A percentile compares a stretch with the other conserved stretches of the same genome.
Conservation (phyloP, 768 basidiomycete species). For the Collybiopsis confluens region DNA sequence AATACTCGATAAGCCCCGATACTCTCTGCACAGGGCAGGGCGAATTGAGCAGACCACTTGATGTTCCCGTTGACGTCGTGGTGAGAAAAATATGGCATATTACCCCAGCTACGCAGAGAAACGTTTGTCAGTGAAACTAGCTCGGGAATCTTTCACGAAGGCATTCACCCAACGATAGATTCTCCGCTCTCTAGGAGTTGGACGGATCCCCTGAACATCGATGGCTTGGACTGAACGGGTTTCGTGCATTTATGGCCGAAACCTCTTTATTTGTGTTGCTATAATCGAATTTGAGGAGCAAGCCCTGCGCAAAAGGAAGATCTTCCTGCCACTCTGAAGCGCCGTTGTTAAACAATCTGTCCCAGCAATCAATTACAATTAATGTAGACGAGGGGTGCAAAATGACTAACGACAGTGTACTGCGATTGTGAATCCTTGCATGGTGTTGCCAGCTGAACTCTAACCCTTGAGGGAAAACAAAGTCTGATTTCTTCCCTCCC, state of each 20-base stretch:
- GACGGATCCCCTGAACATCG: background rate
- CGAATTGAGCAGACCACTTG: slow-evolving; percentile 6
- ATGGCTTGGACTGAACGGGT: background rate
- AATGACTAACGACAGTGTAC: background rate
- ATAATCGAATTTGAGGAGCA: slow-evolving; percentile 2
- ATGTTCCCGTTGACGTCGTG: background rate
- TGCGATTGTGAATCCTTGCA: slow-evolving; percentile 5
- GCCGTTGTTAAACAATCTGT: slow-evolving; percentile 5
- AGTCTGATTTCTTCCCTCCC: slow-evolving; percentile 14
- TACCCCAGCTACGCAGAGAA: slow-evolving; percentile 5
- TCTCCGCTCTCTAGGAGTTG: slow-evolving; percentile 1
- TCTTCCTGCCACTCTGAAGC: background rate
- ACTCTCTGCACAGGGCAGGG: background rate
- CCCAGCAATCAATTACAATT: no score
- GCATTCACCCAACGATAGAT: background rate
- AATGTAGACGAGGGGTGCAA: no score
- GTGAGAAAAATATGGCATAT: slow-evolving; percentile 4
- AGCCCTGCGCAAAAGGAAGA: background rate
- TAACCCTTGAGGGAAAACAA: slow-evolving; percentile 10
- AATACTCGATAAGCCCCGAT: background rate
- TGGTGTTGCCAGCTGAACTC: slow-evolving; percentile 17
- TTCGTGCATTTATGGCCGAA: background rate
- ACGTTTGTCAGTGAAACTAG: background rate
- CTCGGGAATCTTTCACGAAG: no score
- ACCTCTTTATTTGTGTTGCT: background rate